Conservation (phyloP, 2,329 filamentous ascomycete species). For the Cucurbitaria berberidis region DNA sequence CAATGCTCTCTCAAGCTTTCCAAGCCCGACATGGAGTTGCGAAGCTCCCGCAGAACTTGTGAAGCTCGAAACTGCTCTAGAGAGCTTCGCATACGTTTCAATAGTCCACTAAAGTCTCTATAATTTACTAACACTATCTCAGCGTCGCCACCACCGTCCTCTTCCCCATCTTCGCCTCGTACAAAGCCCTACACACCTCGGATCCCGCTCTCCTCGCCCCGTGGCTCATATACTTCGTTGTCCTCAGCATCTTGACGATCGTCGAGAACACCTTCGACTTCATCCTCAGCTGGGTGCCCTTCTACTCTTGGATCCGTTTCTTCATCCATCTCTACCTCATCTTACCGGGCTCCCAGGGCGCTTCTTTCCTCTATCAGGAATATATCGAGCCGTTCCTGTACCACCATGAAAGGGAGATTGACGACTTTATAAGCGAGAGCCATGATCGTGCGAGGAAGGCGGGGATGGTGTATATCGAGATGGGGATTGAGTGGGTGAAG, state of each 20-base stretch:
- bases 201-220: slow-evolving; percentile 88
- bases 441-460: slow-evolving; percentile 80
- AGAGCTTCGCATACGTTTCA: background rate
- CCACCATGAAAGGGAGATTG: slow-evolving; percentile 86
- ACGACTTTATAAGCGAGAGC: slow-evolving; percentile 81
- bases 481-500: slow-evolving; percentile 63
- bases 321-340: slow-evolving; percentile 91
- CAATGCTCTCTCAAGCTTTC: slow-evolving; percentile 19
- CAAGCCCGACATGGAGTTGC: slow-evolving; percentile 1
- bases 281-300: slow-evolving; percentile 88
- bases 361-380: slow-evolving; percentile 80
- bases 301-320: slow-evolving; percentile 91
- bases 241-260: slow-evolving; percentile 79
- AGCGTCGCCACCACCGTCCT: slow-evolving; percentile 73
- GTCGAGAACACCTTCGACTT: slow-evolving; percentile 88
- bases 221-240: slow-evolving; percentile 99
- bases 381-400: slow-evolving; percentile 87
- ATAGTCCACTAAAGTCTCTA: slow-evolving; percentile 19
- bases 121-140: slow-evolving; percentile 20
- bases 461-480: slow-evolving; percentile 66
- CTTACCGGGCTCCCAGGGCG: slow-evolving; percentile 95
- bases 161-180: slow-evolving; percentile 95
- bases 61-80: slow-evolving; percentile 21
- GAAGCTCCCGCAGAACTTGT: slow-evolving; percentile 8
- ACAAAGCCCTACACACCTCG: slow-evolving; percentile 93